Base-by-base conservation (phyloP, 2,329 filamentous ascomycete species). In the Dothidotthia symphoricarpi region DNA sequence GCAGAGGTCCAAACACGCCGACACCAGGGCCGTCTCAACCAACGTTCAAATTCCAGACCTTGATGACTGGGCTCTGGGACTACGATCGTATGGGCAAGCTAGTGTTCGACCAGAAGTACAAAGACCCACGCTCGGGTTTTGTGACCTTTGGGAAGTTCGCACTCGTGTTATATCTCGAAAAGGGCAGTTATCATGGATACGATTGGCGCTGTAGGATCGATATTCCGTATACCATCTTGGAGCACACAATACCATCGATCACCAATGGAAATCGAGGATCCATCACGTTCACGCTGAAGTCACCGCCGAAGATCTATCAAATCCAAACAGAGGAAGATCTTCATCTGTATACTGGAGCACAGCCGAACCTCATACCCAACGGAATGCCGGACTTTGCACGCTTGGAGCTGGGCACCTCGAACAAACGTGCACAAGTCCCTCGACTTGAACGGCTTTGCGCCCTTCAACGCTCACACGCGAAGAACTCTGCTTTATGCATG, bases 401-500 rank as follows among this genome's bases (percentile, higher is more conserved):
- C 0, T 30, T 47, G 10, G 57, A 32, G 16, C 14, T 53, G 13
- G 29, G 28, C 14, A 4, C 17, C 7, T 6, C 16, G 15, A 14
- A 28, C 13, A 3, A 17, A 13, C 16, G 35, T 11, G 11, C 27
- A 13, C 36, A 34, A 37, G 13, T 41, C 2, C 39, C 24, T 22
- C 36, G 47, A 47, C 41, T 63, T 29, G 38, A 43, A 39, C 55
- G 69, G 19, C 51, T 71, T 6, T 59, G 65, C 5, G 55, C 49
- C 17, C 51, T 76, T 30, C 63, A 68, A 36, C 45, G 44, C 2
- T 34, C 48, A 0, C 68, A 75, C 37, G 53, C 55, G 9, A 56
- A 52, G n/a, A 67, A 71, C 26, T 66, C 68, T 2, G 69, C 70
- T 2, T 67, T 63, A 27, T 78, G 74, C 42, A 71, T 77, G 31